Conservation (phyloP, 805 yeast species). For the Metschnikowia matae region DNA sequence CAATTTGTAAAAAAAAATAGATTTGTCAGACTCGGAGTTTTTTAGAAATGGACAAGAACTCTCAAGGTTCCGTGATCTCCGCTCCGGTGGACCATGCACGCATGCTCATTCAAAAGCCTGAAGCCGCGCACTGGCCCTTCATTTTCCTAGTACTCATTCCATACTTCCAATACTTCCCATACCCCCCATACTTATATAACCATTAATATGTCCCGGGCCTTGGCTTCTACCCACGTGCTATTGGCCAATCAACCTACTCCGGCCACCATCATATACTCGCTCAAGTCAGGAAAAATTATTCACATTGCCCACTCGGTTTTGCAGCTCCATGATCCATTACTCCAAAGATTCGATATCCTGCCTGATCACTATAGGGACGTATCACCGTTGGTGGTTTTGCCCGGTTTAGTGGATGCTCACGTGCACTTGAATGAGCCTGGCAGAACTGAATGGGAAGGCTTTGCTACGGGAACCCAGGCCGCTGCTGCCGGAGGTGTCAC, state of each 20-base stretch:
- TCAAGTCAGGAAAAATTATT: slow-evolving; percentile 49
- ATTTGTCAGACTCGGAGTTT: too few relatives aligned
- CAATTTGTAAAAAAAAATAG: too few relatives aligned
- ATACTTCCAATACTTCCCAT: neutral
- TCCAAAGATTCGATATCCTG: slow-evolving; percentile 40
- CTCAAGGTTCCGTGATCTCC: too few relatives aligned
- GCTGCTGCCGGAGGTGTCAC: slow-evolving; percentile 97
- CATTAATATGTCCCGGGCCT: slow-evolving; percentile 51
- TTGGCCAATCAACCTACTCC: slow-evolving; percentile 43
- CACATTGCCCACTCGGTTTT: slow-evolving; percentile 40
- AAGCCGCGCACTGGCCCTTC: neutral
- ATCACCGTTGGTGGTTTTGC: slow-evolving; percentile 65
- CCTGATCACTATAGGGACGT: slow-evolving; percentile 47
- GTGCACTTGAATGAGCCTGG: slow-evolving; percentile 97
- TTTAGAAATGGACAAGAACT: too few relatives aligned
- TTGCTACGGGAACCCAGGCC: slow-evolving; percentile 91
- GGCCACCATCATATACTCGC: slow-evolving; percentile 64
- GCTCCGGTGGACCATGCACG: neutral
- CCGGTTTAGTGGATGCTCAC: slow-evolving; percentile 91
- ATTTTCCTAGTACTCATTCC: too few relatives aligned
- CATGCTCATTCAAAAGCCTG: neutral
- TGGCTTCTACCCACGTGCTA: slow-evolving; percentile 58
- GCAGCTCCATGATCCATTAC: slow-evolving; percentile 34
- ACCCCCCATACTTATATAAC: neutral
- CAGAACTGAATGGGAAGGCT: slow-evolving; percentile 98